Base-by-base conservation (phyloP, 306 rosid species). In the Rubus idaeus region DNA sequence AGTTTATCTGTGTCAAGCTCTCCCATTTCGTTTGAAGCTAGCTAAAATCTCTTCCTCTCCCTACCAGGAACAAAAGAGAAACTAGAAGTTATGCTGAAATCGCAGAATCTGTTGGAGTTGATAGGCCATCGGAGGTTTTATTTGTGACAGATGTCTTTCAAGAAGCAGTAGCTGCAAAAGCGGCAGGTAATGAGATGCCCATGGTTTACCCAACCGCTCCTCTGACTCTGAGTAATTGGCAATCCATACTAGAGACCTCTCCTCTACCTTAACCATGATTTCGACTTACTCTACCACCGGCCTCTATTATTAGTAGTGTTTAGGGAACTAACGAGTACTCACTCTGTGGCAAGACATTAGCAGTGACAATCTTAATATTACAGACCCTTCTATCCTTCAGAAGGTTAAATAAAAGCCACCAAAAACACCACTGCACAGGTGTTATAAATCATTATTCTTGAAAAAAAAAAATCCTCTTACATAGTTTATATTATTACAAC, bases 111-210 rank as follows among this genome's bases (percentile, higher is more conserved):
- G 84, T 95, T 4, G 98, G 98, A 61, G 97, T 90, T 37, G 97
- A 94, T 85, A 89, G 85, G 69, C 90, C 99, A 41, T 90, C 94
- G 3, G 89, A 95, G 77, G 84, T 92, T 78, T 83, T 95, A 66
- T 95, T 92, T 68, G 85, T 95, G 68, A 95, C 99, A 0, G 99
- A 95, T 77, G 90, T 92, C 67, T 75, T 62, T 82, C 96, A 92
- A 85, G 99, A 95, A 87, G 97, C 96, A 80, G 82, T 86, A 51
- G 99, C 99, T 71, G 99, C 97, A 67, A 92, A 84, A 89, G 93
- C 81, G 35, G 98, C 98, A 92, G 97, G 98, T 94, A 83, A 68
- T 61, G 45, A 11, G 44, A 53, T 71, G 51, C 71, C 65, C 50
- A 39, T 53, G 53, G 71, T 62, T 57, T 49, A 14, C 37, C 57